Conservation (phyloP, 2,329 filamentous ascomycete species). For the Curvularia sp. region DNA sequence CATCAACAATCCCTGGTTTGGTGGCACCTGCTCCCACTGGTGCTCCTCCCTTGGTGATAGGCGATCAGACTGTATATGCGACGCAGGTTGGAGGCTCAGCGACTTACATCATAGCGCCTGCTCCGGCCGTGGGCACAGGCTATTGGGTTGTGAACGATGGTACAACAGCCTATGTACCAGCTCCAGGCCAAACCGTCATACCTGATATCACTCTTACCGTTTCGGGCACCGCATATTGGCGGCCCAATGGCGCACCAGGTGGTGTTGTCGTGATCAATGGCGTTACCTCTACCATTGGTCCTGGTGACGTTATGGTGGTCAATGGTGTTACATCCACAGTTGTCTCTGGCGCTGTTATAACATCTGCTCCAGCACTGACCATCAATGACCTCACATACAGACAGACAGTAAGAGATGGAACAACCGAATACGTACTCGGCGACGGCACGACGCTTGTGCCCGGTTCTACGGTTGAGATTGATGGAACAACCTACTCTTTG, state of each 20-base stretch:
- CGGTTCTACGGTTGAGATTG: conserved; percentile 33
- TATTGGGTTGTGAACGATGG: conserved; percentile 34
- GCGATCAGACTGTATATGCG: conserved; percentile 29
- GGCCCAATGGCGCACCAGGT: conserved; percentile 29
- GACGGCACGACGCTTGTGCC: conserved; percentile 33
- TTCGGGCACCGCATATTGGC: conserved; percentile 39
- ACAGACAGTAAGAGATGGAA: conserved; percentile 33
- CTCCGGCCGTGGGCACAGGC: conserved; percentile 27
- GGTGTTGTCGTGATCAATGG: conserved; percentile 39
- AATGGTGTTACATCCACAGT: conserved; percentile 40
- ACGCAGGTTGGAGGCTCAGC: conserved; percentile 37
- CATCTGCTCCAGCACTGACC: conserved; percentile 31
- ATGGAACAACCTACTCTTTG: conserved; percentile 42
- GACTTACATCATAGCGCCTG: conserved; percentile 25
- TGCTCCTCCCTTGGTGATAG: conserved; percentile 31
- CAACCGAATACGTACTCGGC: conserved; percentile 30
- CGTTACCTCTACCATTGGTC: conserved; percentile 34
- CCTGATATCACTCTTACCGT: conserved; percentile 38
- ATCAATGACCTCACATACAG: conserved; percentile 40
- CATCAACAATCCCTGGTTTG: conserved; percentile 35
- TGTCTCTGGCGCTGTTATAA: conserved; percentile 16
- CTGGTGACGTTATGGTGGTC: conserved; percentile 33
- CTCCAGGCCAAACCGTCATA: conserved; percentile 33
- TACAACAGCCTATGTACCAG: conserved; percentile 37
- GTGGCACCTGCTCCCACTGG: conserved; percentile 22